Percentiles rank a stretch among this genome's conserved stretches.
phyloP scores from a whole-genome alignment of 192 early-diverging fungal species.

The Coemansia erecta region DNA sequence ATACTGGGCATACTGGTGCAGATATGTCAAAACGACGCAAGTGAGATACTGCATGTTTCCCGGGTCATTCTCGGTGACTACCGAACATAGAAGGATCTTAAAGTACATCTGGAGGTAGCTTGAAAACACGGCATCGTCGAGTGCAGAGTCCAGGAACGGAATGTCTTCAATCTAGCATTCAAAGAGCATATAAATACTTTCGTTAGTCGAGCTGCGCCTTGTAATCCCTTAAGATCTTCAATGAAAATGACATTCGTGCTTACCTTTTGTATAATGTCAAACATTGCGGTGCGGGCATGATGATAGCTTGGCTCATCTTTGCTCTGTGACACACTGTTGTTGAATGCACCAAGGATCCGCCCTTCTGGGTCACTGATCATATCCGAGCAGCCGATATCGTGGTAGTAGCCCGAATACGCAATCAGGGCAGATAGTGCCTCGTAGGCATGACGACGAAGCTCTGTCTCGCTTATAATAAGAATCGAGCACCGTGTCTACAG shows the following conservation, averaged over 20 bases:
- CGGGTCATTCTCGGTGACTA: conserved; percentile 16
- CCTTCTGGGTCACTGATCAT: conserved; percentile 20
- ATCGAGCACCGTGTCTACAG: neutral
- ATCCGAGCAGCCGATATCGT: conserved; percentile 17
- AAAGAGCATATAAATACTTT: neutral
- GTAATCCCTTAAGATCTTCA: neutral
- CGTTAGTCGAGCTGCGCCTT: neutral
- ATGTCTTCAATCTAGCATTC: conserved; percentile 28
- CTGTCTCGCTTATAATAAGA: conserved; percentile 13
- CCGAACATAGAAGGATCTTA: conserved; percentile 29
- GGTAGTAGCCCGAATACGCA: conserved; percentile 42
- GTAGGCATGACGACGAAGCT: conserved; percentile 19
- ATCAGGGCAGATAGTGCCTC: conserved; percentile 27
- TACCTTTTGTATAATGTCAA: conserved; percentile 6
- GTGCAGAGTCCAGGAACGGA: conserved; percentile 6
- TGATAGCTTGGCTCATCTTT: neutral
- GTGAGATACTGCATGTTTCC: conserved; percentile 34
- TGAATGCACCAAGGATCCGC: neutral
- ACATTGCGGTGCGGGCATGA: conserved; percentile 2
- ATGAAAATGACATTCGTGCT: neutral
- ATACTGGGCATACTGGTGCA: conserved; percentile 39
- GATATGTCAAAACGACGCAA: conserved; percentile 18
- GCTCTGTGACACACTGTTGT: neutral
- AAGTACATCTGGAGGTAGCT: conserved; percentile 24
- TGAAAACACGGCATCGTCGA: conserved; percentile 14